A percentile compares a stretch with the other conserved stretches of the same genome.
Evolutionary conservation across 768 basidiomycete genomes (phyloP).

Genomic region (Collybia mongolica): DNA sequence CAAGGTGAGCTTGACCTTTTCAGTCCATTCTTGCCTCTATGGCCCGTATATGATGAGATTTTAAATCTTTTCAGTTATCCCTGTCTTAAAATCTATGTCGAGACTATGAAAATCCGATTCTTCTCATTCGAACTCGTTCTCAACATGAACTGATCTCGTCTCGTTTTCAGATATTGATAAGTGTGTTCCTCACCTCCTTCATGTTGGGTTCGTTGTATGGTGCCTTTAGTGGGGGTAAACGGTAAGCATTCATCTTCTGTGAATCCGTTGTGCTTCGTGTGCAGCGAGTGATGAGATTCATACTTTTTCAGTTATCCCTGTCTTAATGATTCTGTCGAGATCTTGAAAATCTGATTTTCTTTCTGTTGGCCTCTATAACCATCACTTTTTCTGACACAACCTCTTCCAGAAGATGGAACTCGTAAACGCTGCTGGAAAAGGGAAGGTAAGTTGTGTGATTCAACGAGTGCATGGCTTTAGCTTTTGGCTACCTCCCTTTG

Average conservation of each 20-base stretch:
- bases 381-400: slow-evolving; percentile 3
- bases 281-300: slow-evolving; percentile 21
- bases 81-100: slow-evolving; percentile 33
- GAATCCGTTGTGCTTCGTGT: not conserved
- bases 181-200: not conserved
- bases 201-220: no score
- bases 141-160: no score
- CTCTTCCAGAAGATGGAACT: no score
- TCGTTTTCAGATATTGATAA: no score
- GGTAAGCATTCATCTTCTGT: slow-evolving; percentile 4
- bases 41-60: slow-evolving; percentile 21
- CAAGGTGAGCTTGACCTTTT: no score
- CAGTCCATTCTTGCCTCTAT: not conserved
- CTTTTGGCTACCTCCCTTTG: no score
- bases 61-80: slow-evolving; percentile 33
- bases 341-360: slow-evolving; percentile 29
- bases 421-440: no score
- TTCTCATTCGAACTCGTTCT: not conserved
- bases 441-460: no score
- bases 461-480: no score
- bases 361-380: not conserved
- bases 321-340: slow-evolving; percentile 30
- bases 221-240: not conserved
- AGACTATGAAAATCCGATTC: slow-evolving; percentile 30
- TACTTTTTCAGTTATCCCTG: slow-evolving; percentile 34